Percentiles rank a stretch among this genome's conserved stretches.
Evolutionary conservation across 345 rosid genomes (phyloP).

Genomic region (Bretschneidera sinensis): DNA sequence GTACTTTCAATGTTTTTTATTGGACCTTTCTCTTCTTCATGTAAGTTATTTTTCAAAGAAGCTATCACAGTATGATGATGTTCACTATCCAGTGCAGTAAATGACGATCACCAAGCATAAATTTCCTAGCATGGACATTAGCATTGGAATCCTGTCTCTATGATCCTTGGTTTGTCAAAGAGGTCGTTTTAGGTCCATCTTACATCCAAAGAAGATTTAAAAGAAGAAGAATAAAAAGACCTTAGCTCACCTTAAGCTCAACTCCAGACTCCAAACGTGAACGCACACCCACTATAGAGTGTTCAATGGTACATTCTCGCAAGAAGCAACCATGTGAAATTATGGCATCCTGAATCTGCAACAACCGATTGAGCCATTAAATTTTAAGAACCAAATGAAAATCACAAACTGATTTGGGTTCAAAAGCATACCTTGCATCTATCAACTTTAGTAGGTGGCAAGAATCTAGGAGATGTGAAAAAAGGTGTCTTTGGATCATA

Average conservation of each 20-base stretch:
- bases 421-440: conserved; percentile 53
- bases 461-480: conserved; percentile 81
- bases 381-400: not conserved
- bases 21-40: no score
- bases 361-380: conserved; percentile 6
- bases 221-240: no score
- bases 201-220: no score
- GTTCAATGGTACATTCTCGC: conserved; percentile 59
- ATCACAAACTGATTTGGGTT: not conserved
- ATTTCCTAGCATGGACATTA: no score
- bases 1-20: no score
- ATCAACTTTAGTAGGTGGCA: conserved; percentile 89
- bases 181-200: not conserved
- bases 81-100: no score
- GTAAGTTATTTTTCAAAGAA: no score
- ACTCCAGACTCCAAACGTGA: conserved; percentile 80
- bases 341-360: conserved; percentile 71
- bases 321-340: conserved; percentile 89
- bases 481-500: conserved; percentile 79
- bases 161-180: not conserved
- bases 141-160: not conserved
- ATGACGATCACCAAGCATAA: no score
- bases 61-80: no score
- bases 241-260: conserved; percentile 46
- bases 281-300: conserved; percentile 70